Percentiles rank a stretch among this genome's conserved stretches.
Conservation (phyloP, 257 asterid species). For the Capsicum chinense region DNA sequence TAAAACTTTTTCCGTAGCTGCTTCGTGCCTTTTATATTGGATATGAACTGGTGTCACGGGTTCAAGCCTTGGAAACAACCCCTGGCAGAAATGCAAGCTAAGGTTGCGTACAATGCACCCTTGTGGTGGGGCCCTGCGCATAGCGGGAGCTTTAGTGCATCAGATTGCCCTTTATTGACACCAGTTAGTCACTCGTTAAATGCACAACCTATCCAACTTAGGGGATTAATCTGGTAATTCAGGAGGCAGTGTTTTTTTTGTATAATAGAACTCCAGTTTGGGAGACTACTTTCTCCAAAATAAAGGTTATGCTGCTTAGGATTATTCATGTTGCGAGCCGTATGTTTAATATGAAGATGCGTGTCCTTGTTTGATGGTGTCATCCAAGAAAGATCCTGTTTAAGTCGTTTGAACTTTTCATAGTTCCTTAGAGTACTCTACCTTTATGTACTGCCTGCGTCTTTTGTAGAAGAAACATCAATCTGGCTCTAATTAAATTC, state of each 20-base stretch:
- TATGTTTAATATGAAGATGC: not conserved
- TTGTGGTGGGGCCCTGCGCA: too few species aligned
- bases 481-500: conserved; percentile 27
- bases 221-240: not conserved
- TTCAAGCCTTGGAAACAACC: too few species aligned
- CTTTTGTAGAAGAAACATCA: not conserved
- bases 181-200: conserved; percentile 11
- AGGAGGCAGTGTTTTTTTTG: not conserved
- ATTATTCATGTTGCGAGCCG: not conserved
- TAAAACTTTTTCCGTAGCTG: not conserved
- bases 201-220: not conserved
- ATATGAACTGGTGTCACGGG: not conserved
- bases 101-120: too few species aligned
- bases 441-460: not conserved
- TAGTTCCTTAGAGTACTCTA: not conserved
- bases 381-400: conserved; percentile 8
- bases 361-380: conserved; percentile 15
- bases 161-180: not conserved
- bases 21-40: not conserved
- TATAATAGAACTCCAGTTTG: not conserved
- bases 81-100: too few species aligned
- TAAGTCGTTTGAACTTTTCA: not conserved
- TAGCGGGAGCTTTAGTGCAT: too few species aligned
- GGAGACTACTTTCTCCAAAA: not conserved
- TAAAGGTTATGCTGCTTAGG: not conserved